Evolutionary conservation across 1,284 basidiomycete genomes (phyloP).

Genomic region (Volvariella volvacea): DNA sequence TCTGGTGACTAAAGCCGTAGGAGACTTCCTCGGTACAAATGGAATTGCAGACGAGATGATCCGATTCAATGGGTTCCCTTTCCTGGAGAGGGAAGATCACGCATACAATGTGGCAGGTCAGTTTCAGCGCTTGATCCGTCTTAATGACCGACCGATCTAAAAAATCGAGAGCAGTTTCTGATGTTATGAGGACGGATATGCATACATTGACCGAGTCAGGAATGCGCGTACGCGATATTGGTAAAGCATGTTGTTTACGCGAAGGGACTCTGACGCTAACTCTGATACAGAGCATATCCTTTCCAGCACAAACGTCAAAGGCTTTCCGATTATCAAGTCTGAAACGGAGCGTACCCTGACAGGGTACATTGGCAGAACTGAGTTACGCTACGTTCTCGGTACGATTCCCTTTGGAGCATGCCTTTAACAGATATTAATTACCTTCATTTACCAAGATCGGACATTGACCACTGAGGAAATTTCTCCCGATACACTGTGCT

Average conservation of each 20-base stretch:
- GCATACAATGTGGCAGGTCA: slow-evolving; percentile 84
- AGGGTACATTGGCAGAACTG: slow-evolving; percentile 87
- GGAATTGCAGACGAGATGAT: slow-evolving; percentile 99
- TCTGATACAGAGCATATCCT: slow-evolving; percentile 56
- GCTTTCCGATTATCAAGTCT: slow-evolving; percentile 81
- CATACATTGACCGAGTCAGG: slow-evolving; percentile 71
- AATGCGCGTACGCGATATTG: slow-evolving; percentile 71
- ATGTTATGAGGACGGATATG: slow-evolving; percentile 84
- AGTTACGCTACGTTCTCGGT: slow-evolving; percentile 85
- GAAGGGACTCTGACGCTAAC: not conserved
- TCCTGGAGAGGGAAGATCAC: slow-evolving; percentile 91
- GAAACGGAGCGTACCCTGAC: slow-evolving; percentile 57
- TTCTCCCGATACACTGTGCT: slow-evolving; percentile 61
- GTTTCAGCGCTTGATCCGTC: slow-evolving; percentile 15
- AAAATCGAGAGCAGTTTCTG: slow-evolving; percentile 72
- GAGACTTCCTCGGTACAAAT: slow-evolving; percentile 88
- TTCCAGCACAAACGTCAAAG: slow-evolving; percentile 71
- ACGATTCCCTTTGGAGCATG: slow-evolving; percentile 14
- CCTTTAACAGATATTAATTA: too few relatives aligned
- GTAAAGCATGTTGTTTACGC: slow-evolving; percentile 35
- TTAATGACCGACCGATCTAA: slow-evolving; percentile 1
- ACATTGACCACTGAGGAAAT: slow-evolving; percentile 59
- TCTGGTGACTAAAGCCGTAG: slow-evolving; percentile 94
- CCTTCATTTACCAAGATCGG: slow-evolving; percentile 63
- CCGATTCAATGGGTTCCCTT: slow-evolving; percentile 94